Evolutionary conservation across 805 yeast genomes (phyloP).

Genomic region (Myxozyma mucilagina): DNA sequence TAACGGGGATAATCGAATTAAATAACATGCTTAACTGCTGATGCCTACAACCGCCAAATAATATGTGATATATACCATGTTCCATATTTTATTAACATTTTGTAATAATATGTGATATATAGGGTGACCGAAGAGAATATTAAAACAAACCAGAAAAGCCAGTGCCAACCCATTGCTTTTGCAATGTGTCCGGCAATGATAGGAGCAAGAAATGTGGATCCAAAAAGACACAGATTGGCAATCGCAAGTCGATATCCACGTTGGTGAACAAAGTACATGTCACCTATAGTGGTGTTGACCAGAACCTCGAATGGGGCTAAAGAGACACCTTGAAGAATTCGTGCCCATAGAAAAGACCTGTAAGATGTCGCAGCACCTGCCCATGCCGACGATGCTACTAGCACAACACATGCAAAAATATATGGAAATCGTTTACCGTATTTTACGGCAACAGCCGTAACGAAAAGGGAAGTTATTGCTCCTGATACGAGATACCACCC

Average conservation of each 20-base stretch:
- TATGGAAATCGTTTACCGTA: conserved; percentile 31
- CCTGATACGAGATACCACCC: conserved; percentile 30
- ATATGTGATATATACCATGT: no score
- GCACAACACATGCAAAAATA: conserved; percentile 20
- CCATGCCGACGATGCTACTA: conserved; percentile 28
- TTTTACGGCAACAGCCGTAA: conserved; percentile 27
- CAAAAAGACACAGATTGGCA: conserved; percentile 64
- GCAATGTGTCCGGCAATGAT: conserved; percentile 26
- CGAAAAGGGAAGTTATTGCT: conserved; percentile 22
- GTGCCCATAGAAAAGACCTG: conserved; percentile 27
- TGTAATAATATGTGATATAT: no score
- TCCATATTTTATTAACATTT: no score
- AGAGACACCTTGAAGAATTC: conserved; percentile 51
- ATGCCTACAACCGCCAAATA: no score
- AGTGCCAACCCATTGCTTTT: conserved; percentile 27
- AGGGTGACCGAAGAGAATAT: conserved; percentile 25
- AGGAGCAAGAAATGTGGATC: conserved; percentile 29
- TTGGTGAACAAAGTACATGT: conserved; percentile 76
- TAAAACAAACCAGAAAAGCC: conserved; percentile 27
- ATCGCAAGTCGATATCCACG: conserved; percentile 69
- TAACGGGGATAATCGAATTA: no score
- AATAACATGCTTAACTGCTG: no score
- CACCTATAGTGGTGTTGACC: conserved; percentile 63
- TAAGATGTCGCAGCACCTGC: conserved; percentile 31
- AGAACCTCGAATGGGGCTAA: conserved; percentile 80